Percentiles rank a stretch among this genome's conserved stretches.
phyloP scores from a whole-genome alignment of 805 yeast species.

The Metschnikowia hibisci region DNA sequence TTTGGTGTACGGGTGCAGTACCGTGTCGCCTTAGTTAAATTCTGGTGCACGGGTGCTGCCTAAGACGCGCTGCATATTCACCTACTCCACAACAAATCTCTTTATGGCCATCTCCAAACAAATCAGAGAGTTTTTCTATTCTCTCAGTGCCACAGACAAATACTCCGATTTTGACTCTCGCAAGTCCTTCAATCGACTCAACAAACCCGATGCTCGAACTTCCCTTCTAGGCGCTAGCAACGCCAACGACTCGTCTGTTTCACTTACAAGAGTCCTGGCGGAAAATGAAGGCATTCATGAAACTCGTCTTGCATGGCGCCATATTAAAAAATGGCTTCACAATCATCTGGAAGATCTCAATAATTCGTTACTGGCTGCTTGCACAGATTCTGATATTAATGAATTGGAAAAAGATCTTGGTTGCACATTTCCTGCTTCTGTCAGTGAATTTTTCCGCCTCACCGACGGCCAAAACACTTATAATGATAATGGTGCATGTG shows the following conservation, averaged over 20 bases:
- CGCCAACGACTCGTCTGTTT: slow-evolving; percentile 22
- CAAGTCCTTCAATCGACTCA: slow-evolving; percentile 40
- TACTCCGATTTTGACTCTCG: slow-evolving; percentile 62
- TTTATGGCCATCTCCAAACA: slow-evolving; percentile 31
- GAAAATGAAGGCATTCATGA: slow-evolving; percentile 70
- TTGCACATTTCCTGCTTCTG: slow-evolving; percentile 71
- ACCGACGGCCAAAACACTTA: slow-evolving; percentile 83
- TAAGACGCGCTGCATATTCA: background rate
- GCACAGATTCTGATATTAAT: slow-evolving; percentile 72
- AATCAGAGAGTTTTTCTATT: slow-evolving; percentile 57
- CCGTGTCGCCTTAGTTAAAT: too few species aligned
- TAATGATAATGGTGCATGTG: slow-evolving; percentile 64
- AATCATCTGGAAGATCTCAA: slow-evolving; percentile 76
- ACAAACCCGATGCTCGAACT: slow-evolving; percentile 38
- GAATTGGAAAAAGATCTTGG: slow-evolving; percentile 83
- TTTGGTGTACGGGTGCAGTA: too few species aligned
- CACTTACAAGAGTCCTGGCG: slow-evolving; percentile 22
- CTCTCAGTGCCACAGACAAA: slow-evolving; percentile 63
- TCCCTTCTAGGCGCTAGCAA: slow-evolving; percentile 29
- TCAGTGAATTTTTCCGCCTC: slow-evolving; percentile 69
- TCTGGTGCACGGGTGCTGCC: too few species aligned
- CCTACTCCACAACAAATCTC: background rate
- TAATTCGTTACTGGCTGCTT: slow-evolving; percentile 73
- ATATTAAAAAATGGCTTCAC: slow-evolving; percentile 79
- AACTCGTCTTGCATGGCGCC: slow-evolving; percentile 78